Percentiles rank a stretch among this genome's conserved stretches.
Conservation (phyloP, 331 rosid genomes). For the Spiraea crenata region DNA sequence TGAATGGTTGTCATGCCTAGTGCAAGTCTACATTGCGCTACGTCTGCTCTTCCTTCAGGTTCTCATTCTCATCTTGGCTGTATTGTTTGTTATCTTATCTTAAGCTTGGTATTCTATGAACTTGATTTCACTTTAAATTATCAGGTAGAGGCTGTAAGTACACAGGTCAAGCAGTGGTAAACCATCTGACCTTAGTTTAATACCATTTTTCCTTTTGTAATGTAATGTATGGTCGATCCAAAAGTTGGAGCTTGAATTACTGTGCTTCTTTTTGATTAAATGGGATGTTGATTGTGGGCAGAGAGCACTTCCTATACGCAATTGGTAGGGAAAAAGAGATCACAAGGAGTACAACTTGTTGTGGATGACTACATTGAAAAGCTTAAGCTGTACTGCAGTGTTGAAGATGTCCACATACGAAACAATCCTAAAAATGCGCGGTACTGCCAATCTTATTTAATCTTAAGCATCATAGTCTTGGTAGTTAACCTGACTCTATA, state of each 20-base stretch:
- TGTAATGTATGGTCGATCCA: no score
- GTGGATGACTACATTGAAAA: conserved; percentile 70
- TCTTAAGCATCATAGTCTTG: neutral
- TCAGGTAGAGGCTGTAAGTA: conserved; percentile 64
- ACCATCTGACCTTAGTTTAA: neutral
- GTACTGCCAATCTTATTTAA: conserved; percentile 27
- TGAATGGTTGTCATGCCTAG: conserved; percentile 22
- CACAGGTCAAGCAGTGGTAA: conserved; percentile 71
- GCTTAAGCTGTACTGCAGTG: conserved; percentile 60
- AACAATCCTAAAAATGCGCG: conserved; percentile 79
- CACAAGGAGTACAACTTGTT: conserved; percentile 63
- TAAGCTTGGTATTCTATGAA: neutral
- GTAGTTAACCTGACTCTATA: neutral
- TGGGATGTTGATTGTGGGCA: conserved; percentile 31
- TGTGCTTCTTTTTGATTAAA: neutral
- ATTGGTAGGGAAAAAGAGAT: conserved; percentile 78
- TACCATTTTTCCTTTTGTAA: neutral
- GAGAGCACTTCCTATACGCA: conserved; percentile 77
- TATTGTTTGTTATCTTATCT: conserved; percentile 6
- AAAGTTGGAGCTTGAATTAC: neutral
- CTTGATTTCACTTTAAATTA: conserved; percentile 7
- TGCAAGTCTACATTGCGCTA: conserved; percentile 8
- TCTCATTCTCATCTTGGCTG: neutral
- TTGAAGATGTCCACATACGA: conserved; percentile 72
- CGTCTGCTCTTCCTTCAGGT: conserved; percentile 32